phyloP scores from a whole-genome alignment of 2,329 filamentous ascomycete species.

The Neonectria coccinea region DNA sequence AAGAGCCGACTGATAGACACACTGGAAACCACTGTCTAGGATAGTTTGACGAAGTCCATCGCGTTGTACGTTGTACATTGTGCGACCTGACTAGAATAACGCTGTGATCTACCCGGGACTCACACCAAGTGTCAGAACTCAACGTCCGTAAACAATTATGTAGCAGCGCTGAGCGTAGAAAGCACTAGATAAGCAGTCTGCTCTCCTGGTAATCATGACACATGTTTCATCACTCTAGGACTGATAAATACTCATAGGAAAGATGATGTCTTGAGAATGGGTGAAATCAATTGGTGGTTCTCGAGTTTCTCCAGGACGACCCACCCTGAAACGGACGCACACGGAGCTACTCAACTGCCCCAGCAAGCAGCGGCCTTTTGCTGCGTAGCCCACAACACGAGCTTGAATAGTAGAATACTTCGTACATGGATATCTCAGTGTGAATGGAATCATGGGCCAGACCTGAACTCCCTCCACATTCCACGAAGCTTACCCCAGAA shows the following conservation, averaged over 20 bases:
- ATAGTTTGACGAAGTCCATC: not conserved
- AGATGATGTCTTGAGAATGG: not conserved
- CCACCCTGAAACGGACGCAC: not conserved
- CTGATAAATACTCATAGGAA: not conserved
- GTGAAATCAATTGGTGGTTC: constrained; percentile 4
- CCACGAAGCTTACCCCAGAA: not conserved
- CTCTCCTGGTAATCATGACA: not conserved
- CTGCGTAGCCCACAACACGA: not conserved
- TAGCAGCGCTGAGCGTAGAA: not conserved
- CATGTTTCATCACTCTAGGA: not conserved
- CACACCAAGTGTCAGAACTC: not conserved
- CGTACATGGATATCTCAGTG: not conserved
- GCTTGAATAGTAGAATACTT: not conserved
- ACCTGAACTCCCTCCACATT: not conserved
- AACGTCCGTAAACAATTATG: not conserved
- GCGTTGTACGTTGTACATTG: not conserved
- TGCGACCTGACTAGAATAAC: not conserved
- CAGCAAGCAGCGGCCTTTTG: not conserved
- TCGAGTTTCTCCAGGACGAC: not conserved
- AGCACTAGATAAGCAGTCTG: not conserved
- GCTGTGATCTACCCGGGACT: not conserved
- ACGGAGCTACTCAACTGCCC: not conserved
- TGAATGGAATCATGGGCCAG: not conserved
- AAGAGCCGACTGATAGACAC: not conserved
- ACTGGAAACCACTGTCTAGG: not conserved